Evolutionary conservation across 1,139 yeast genomes (phyloP), one percentile per base, ranked within the genome.

Genomic region (Saccharomycopsis crataegensis): DNA sequence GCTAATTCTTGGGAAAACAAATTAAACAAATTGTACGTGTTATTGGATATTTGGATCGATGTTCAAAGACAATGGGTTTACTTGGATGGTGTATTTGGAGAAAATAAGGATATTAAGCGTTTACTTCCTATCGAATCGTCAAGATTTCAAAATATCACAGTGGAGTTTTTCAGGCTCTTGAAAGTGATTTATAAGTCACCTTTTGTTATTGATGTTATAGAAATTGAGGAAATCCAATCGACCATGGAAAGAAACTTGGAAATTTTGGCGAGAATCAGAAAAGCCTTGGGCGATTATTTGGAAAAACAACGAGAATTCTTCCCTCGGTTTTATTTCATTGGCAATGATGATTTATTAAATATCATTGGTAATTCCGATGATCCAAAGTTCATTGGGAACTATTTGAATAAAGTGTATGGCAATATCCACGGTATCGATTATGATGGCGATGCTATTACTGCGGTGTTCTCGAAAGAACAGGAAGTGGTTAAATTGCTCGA

Each of bases 11-110:
- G 89, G 72, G 91, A 85, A 59, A 72, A 70, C 1, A 79, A 74
- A 57, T 65, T 93, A 40, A 78, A 77, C 51, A 64, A 67, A 0
- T 62, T 89, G 1, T 76, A 75, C 53, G 69, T 72, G 1, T 64
- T 87, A 2, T 72, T 88, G 48, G 90, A 83, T 60, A 64, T 70
- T 0, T 90, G 96, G 95, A 75, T 86, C 44, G 96, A 88, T 48
- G 88, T 83, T 1, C 98, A 93, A 65, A 72, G 85, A n/a, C 89
- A 85, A 62, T 91, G 96, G 96, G 80, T 88, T 1, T 89, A 91
- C 62, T 73, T 91, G 22, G 85, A 81, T 59, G 96, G 96, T 0
- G 81, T 90, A 0, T 86, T 93, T 63, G 80, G 79, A 12, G 66
- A 70, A 1, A 79, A 78, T 54, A 70, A 74, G 0, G 90, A 86